A percentile compares a stretch with the other conserved stretches of the same genome.
Conservation (phyloP, 2,329 filamentous ascomycete genomes). For the Fusarium sp. region DNA sequence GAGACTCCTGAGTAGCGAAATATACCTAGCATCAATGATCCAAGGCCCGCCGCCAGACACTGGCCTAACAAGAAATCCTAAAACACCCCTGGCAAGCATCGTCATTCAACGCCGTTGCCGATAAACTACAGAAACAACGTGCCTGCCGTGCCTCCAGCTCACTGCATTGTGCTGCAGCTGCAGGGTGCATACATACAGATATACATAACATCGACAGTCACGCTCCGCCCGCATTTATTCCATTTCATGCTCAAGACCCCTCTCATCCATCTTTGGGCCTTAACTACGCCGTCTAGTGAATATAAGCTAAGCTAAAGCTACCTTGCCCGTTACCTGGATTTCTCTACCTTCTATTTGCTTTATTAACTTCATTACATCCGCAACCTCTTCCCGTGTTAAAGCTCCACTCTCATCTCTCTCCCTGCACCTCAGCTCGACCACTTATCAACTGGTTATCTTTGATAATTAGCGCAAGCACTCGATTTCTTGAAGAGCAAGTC, state of each 20-base stretch:
- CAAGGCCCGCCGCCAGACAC: conserved; percentile 22
- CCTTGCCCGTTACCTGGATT: conserved; percentile 8
- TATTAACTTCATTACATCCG: conserved; percentile 30
- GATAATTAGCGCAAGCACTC: conserved; percentile 39
- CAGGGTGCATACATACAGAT: conserved; percentile 32
- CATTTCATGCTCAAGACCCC: conserved; percentile 37
- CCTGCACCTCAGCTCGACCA: conserved; percentile 28
- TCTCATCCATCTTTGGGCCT: conserved; percentile 30
- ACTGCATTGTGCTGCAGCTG: conserved; percentile 36
- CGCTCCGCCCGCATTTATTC: conserved; percentile 41
- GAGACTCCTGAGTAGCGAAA: conserved; percentile 39
- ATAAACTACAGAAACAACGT: conserved; percentile 44
- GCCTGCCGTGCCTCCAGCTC: conserved; percentile 33
- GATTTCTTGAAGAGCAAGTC: conserved; percentile 22
- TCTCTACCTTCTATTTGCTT: conserved; percentile 24
- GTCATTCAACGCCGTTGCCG: conserved; percentile 45
- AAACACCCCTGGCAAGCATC: conserved; percentile 45
- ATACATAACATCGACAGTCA: conserved; percentile 45
- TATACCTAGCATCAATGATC: conserved; percentile 26
- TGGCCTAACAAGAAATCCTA: conserved; percentile 5
- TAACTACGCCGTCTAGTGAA: conserved; percentile 35
- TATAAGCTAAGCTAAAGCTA: conserved; percentile 33
- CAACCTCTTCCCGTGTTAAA: conserved; percentile 21
- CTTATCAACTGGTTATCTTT: conserved; percentile 28
- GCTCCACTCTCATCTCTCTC: conserved; percentile 36